Conservation (phyloP, 257 asterid genomes). For the Salvia splendens region DNA sequence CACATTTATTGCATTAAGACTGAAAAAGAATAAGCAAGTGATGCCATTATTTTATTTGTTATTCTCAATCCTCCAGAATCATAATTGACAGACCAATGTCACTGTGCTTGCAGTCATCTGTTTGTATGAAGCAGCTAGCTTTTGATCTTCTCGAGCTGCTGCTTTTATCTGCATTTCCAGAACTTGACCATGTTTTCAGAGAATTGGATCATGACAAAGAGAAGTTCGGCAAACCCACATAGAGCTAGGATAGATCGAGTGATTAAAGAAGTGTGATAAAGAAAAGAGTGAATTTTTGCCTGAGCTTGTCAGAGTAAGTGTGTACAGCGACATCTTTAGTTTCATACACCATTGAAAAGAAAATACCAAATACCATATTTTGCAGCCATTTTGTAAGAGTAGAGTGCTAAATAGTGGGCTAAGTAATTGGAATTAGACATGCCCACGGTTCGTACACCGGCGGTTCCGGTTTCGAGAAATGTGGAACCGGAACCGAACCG, state of each 20-base stretch:
- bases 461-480: no score
- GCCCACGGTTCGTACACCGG: no score
- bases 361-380: not conserved
- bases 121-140: constrained; percentile 80
- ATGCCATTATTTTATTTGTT: not conserved
- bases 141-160: constrained; percentile 77
- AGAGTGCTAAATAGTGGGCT: constrained; percentile 1
- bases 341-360: constrained; percentile 10
- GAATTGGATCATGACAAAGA: constrained; percentile 63
- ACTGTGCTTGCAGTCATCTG: constrained; percentile 59
- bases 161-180: constrained; percentile 81
- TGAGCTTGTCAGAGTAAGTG: constrained; percentile 17
- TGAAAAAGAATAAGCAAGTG: not conserved
- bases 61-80: constrained; percentile 2
- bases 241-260: constrained; percentile 24
- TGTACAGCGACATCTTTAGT: constrained; percentile 38
- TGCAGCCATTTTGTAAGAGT: constrained; percentile 27
- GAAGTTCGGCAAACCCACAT: constrained; percentile 61
- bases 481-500: no score
- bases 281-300: constrained; percentile 22
- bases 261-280: not conserved
- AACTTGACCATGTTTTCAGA: constrained; percentile 66
- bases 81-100: constrained; percentile 22
- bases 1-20: not conserved
- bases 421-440: not conserved